These are phyloP conservation scores for Cerrena zonata DNA, from an alignment of 1,284 basidiomycete genomes.

Conservation along the genomic window DNA sequence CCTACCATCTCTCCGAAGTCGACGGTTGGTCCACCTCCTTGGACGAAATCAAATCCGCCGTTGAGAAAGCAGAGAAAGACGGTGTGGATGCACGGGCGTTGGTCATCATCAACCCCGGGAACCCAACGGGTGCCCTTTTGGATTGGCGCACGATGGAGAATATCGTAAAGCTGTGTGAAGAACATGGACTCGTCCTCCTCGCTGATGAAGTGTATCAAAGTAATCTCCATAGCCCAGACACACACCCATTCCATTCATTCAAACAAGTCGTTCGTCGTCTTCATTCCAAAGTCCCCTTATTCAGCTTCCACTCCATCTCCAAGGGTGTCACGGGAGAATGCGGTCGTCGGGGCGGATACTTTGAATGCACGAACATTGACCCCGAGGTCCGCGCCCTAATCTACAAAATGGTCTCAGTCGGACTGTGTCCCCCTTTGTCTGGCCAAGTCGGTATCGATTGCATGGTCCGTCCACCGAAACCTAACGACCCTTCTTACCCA, in stretches of 20 bases:
- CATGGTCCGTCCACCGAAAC: constrained; percentile 79
- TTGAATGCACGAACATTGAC: constrained; percentile 79
- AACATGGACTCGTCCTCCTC: constrained; percentile 80
- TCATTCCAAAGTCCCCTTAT: constrained; percentile 66
- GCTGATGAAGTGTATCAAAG: constrained; percentile 95
- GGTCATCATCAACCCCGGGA: constrained; percentile 94
- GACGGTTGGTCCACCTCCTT: constrained; percentile 84
- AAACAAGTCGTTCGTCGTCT: constrained; percentile 75
- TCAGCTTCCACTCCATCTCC: constrained; percentile 93
- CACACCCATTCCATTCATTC: constrained; percentile 84
- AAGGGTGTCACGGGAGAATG: constrained; percentile 94
- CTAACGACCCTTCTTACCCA: constrained; percentile 68
- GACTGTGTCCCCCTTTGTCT: constrained; percentile 80
- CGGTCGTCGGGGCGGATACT: constrained; percentile 89
- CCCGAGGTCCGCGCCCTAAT: constrained; percentile 76
- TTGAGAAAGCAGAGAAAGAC: constrained; percentile 63
- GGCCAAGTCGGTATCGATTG: constrained; percentile 91
- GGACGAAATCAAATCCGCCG: constrained; percentile 59
- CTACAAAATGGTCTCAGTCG: constrained; percentile 92
- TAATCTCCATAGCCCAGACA: constrained; percentile 72
- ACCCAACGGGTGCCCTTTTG: constrained; percentile 86
- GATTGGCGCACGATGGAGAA: constrained; percentile 64
- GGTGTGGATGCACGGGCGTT: constrained; percentile 73
- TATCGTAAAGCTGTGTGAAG: constrained; percentile 78
- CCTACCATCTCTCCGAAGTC: constrained; percentile 85